Conservation (phyloP, 208 protist genomes). For the Leishmania turanica region DNA sequence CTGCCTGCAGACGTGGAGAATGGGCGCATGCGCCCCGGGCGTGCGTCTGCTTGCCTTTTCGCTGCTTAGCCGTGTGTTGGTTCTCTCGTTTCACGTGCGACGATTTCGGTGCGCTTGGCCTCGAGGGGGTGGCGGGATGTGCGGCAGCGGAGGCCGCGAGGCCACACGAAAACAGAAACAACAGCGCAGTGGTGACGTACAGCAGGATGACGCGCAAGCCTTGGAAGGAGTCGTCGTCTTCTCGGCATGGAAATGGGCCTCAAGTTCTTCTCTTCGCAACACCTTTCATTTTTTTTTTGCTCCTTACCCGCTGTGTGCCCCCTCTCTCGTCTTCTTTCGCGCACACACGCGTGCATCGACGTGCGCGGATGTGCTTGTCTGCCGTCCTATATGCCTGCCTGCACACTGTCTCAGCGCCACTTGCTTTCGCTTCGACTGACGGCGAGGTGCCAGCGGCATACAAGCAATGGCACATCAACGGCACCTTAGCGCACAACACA, state of each 20-base stretch:
- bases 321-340: background rate
- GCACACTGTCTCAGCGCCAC: background rate
- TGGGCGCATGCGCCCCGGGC: background rate
- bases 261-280: background rate
- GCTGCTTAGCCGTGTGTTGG: background rate
- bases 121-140: background rate
- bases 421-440: background rate
- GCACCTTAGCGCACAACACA: background rate
- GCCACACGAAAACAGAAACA: background rate
- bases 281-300: background rate
- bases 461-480: background rate
- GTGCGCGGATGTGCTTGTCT: background rate
- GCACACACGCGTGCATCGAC: background rate
- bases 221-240: background rate
- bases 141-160: background rate
- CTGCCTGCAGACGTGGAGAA: background rate
- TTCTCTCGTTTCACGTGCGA: background rate
- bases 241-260: background rate
- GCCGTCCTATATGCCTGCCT: background rate
- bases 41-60: background rate
- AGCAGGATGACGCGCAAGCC: background rate
- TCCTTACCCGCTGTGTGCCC: background rate
- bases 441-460: background rate
- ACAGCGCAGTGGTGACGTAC: background rate
- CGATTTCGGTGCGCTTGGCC: background rate